Evolutionary conservation across 148 eudicot genomes (phyloP).

Genomic region (Nepenthes mirabilis): DNA sequence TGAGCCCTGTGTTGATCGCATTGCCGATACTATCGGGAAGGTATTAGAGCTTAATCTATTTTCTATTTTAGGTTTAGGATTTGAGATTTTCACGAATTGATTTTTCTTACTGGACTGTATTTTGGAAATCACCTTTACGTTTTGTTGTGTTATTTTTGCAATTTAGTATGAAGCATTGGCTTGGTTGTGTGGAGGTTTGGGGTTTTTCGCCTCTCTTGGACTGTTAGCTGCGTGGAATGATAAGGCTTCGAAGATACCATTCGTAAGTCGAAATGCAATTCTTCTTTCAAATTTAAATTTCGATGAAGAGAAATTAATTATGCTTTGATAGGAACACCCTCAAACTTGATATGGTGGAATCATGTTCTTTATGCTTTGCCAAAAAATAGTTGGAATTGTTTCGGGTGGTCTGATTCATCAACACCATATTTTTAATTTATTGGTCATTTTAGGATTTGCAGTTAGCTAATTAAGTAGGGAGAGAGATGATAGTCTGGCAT

Average conservation of each 20-base stretch:
- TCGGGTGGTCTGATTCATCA: too few species aligned
- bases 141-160: background rate
- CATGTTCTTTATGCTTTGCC: too few species aligned
- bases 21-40: constrained; percentile 89
- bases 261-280: constrained; percentile 33
- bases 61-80: constrained; percentile 8
- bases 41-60: constrained; percentile 10
- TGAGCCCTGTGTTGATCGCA: constrained; percentile 90
- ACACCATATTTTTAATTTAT: too few species aligned
- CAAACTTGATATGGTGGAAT: too few species aligned
- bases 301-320: background rate
- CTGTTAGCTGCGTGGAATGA: constrained; percentile 73
- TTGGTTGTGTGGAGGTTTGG: constrained; percentile 85
- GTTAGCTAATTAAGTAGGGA: too few species aligned
- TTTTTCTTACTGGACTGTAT: background rate
- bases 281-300: background rate
- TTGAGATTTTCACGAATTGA: background rate
- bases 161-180: constrained; percentile 86
- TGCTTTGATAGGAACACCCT: too few species aligned
- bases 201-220: constrained; percentile 64
- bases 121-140: background rate
- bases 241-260: constrained; percentile 71
- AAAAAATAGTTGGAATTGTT: too few species aligned
- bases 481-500: too few species aligned
- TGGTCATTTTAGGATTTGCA: too few species aligned